phyloP scores from a whole-genome alignment of 2,329 filamentous ascomycete genomes.

The Ceratocystis harringtonii region DNA sequence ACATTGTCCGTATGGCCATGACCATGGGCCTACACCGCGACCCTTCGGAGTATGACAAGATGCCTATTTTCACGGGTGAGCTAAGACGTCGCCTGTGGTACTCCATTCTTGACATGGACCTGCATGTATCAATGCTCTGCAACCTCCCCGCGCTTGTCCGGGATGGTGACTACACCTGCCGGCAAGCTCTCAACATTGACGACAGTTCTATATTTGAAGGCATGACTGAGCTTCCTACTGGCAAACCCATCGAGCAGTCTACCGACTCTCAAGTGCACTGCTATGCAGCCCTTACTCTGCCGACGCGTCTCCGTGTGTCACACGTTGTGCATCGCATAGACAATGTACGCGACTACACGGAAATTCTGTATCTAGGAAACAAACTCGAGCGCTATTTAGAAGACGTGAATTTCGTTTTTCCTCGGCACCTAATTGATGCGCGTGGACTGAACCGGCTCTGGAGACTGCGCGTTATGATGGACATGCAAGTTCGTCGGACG shows the following conservation, averaged over 20 bases:
- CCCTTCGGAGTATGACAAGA: slow-evolving; percentile 37
- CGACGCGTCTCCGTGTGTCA: slow-evolving; percentile 34
- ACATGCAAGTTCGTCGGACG: slow-evolving; percentile 39
- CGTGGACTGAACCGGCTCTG: slow-evolving; percentile 35
- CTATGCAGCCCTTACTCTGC: slow-evolving; percentile 37
- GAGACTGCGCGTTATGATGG: slow-evolving; percentile 36
- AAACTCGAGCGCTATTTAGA: slow-evolving; percentile 39
- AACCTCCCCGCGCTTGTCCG: slow-evolving; percentile 37
- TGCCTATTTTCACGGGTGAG: slow-evolving; percentile 38
- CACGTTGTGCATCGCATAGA: slow-evolving; percentile 38
- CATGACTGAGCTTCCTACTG: slow-evolving; percentile 34
- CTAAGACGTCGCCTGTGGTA: slow-evolving; percentile 41
- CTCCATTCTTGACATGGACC: slow-evolving; percentile 41
- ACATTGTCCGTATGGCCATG: slow-evolving; percentile 42
- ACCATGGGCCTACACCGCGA: slow-evolving; percentile 44
- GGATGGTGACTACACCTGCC: slow-evolving; percentile 39
- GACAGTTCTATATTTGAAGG: slow-evolving; percentile 35
- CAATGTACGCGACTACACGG: slow-evolving; percentile 36
- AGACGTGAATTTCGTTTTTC: slow-evolving; percentile 39
- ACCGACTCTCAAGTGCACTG: slow-evolving; percentile 41
- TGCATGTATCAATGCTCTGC: slow-evolving; percentile 38
- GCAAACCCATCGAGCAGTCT: slow-evolving; percentile 36
- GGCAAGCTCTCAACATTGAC: slow-evolving; percentile 38
- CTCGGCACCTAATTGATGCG: slow-evolving; percentile 30
- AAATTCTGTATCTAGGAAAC: slow-evolving; percentile 38